Evolutionary conservation across 2,329 filamentous ascomycete species (phyloP), one percentile per base, ranked within the genome.

Genomic region (Acarospora socialis): DNA sequence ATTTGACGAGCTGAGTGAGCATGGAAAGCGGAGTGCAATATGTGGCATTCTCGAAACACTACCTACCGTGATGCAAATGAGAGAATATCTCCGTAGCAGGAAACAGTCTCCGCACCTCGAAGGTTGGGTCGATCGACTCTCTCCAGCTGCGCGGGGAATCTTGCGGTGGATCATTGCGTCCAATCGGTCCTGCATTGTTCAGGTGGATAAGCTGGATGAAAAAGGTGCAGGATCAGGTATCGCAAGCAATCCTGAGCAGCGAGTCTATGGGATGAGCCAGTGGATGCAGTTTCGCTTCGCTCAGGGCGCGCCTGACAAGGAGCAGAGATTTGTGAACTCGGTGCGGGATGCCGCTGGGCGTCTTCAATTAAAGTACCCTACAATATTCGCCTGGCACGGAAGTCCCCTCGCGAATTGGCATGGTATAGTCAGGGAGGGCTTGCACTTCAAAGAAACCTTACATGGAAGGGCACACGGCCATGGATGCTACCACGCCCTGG

Each of bases 81-180:
- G 53, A 18, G 37, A 49, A 0, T 73, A 61, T 36, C 53, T 74
- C 8, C 39, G 43, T 28, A 43, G 51, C 4, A 50, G 52, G 8
- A 51, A 54, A 15, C 56, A 56, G 2, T 53, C 58, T 3, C 49
- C 45, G 2, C 44, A 43, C 2, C 50, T 79, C 15, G 48, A 54
- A 3, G 57, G 52, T 27, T 80, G 74, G 74, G 52, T 56, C 41
- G 60, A 69, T 14, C 56, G 65, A 12, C 63, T 93, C 7, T 69
- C 76, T 1, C 68, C 71, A 2, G 68, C 79, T 5, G 70, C 76
- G 1, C 54, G 81, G 3, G 69, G 73, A 13, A 54, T 92, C 0
- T 57, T 94, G 13, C 69, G 81, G 31, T 94, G 86, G 86, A 81
- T 93, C 38, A 71, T 94, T 36, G 81, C 84, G 0, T 92, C 84